Evolutionary conservation across 768 basidiomycete genomes (phyloP), one percentile per base, ranked within the genome.

Genomic region (Boletus edulis): DNA sequence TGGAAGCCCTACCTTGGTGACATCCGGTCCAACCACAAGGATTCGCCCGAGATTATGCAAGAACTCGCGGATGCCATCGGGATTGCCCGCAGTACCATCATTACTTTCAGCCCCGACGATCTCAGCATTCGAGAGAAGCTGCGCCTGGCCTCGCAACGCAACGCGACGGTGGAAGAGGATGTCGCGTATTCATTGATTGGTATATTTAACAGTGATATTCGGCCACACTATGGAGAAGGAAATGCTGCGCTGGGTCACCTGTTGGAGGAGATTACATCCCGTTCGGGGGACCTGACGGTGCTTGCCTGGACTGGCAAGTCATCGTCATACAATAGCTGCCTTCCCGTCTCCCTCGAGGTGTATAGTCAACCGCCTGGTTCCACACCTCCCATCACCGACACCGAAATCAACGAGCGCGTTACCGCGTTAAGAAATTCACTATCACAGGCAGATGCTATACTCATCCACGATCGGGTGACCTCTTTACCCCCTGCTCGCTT

Each of bases 1-100:
- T 62, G 61, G 61, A 43, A 54, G n/a, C 56, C 47, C 2, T 62
- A 57, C 20, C 60, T 51, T 7, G 44, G 39, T 0, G 60, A 62
- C 7, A 34, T 32, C 4, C 31, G 35, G 5, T 0, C 6, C 13
- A 61, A 59, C 37, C 60, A 60, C 41, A 60, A 60, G 27, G 46
- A 59, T 0, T 55, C 57, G 12, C 49, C 46, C 0, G 49, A 47
- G 14, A 61, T 61, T 17, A 47, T 53, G 49, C 34, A 55, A 20
- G 53, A 61, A 41, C 46, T 62, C 1, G 29, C 46, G 1, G 15
- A 49, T 9, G 59, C 60, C 5, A 48, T 54, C n/a, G 32, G 32
- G 1, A 20, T 61, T 9, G 6, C 60, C 13, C 34, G 27, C 3
- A 5, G 27, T 24, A 57, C 46, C 4, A 61, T 61, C 17, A 1